These are phyloP conservation scores for Sodiomyces alkalinus DNA, from an alignment of 2,329 filamentous ascomycete species.

Conservation along the genomic window DNA sequence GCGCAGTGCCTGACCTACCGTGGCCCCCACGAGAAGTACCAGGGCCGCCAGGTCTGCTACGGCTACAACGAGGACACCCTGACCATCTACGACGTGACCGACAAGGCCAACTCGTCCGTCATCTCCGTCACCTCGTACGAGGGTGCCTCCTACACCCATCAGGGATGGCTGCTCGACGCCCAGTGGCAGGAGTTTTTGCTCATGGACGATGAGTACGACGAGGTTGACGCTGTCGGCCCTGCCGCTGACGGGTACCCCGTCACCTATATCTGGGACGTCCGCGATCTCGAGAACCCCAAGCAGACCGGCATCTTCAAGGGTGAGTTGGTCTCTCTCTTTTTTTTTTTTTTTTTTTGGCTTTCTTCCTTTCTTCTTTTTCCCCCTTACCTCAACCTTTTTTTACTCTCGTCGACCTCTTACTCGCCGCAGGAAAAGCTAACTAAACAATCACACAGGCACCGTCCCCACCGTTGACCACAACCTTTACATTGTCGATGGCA, in stretches of 20 bases:
- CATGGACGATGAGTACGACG: conserved; percentile 32
- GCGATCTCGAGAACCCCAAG: conserved; percentile 20
- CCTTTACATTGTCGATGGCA: conserved; percentile 22
- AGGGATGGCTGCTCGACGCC: conserved; percentile 36
- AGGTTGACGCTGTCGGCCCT: conserved; percentile 17
- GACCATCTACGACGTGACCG: conserved; percentile 33
- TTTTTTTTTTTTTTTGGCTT: too few species aligned
- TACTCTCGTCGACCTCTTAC: too few species aligned
- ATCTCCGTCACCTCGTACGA: conserved; percentile 36
- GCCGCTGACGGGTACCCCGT: conserved; percentile 24
- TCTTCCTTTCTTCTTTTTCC: not conserved
- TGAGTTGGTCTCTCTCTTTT: conserved; percentile 2
- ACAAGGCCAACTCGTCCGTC: conserved; percentile 26
- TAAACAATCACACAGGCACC: conserved; percentile 17
- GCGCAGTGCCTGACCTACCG: conserved; percentile 34
- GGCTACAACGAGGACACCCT: conserved; percentile 35
- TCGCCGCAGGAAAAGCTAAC: too few species aligned
- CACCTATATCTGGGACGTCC: conserved; percentile 31
- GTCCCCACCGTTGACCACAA: conserved; percentile 15
- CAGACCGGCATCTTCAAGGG: conserved; percentile 23
- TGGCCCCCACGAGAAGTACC: conserved; percentile 28
- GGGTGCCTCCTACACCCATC: conserved; percentile 38
- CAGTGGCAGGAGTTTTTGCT: conserved; percentile 24
- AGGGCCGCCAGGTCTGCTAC: conserved; percentile 33
- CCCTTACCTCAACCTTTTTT: not conserved